phyloP scores from a whole-genome alignment of 208 protist species.

The Trypanosoma cruzi region DNA sequence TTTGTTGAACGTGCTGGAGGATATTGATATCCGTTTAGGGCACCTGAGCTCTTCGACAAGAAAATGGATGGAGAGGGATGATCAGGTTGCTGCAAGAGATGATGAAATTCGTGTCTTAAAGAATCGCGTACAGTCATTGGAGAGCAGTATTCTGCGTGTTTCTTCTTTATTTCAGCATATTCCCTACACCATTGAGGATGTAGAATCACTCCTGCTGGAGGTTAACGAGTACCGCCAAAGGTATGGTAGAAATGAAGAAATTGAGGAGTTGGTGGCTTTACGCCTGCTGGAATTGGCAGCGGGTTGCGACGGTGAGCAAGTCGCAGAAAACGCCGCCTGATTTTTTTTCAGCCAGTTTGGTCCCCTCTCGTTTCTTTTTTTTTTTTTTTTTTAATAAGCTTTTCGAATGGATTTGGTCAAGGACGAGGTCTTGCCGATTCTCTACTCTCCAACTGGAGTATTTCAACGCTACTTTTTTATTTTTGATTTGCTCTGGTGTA shows the following conservation, averaged over 20 bases:
- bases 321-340: not conserved
- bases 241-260: conserved; percentile 30
- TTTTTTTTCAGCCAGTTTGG: not conserved
- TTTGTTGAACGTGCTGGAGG: not conserved
- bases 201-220: conserved; percentile 33
- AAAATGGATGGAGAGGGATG: conserved; percentile 33
- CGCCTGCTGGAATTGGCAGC: conserved; percentile 25
- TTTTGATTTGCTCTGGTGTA: too few relatives aligned
- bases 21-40: conserved; percentile 13
- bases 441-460: too few relatives aligned
- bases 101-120: conserved; percentile 34
- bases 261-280: conserved; percentile 28
- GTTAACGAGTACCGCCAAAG: conserved; percentile 32
- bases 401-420: too few relatives aligned
- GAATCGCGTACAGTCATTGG: conserved; percentile 13
- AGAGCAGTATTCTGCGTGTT: conserved; percentile 13
- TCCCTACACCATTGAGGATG: conserved; percentile 29
- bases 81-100: conserved; percentile 31
- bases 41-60: conserved; percentile 1
- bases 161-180: conserved; percentile 31
- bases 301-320: not conserved
- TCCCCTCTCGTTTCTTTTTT: not conserved
- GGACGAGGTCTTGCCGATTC: too few relatives aligned
- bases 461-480: too few relatives aligned
- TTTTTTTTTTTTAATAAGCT: conserved; percentile 11